Conservation (phyloP, 2,329 filamentous ascomycete genomes). For the Alternaria brassicae region DNA sequence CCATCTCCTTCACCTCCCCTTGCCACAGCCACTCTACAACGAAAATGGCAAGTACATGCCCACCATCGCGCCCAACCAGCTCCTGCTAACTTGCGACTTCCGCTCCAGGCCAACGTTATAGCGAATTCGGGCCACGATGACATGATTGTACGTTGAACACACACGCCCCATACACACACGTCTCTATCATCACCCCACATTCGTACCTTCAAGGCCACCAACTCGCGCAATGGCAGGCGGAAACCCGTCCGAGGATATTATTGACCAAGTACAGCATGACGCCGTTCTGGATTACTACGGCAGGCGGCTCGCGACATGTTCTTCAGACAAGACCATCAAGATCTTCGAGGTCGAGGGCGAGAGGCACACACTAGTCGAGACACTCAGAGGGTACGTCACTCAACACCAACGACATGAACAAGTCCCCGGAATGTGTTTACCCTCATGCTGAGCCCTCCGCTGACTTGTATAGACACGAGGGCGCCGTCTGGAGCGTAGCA, state of each 20-base stretch:
- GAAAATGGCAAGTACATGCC: constrained; percentile 37
- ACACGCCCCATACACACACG: constrained; percentile 3
- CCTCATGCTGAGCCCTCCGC: neutral
- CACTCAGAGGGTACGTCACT: constrained; percentile 82
- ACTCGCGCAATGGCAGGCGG: constrained; percentile 19
- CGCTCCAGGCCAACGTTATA: constrained; percentile 74
- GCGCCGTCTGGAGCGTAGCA: constrained; percentile 95
- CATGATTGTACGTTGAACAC: constrained; percentile 84
- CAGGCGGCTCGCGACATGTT: constrained; percentile 93
- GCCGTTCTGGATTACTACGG: constrained; percentile 99
- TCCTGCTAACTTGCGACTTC: constrained; percentile 40
- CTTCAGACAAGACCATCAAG: constrained; percentile 98
- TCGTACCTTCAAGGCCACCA: constrained; percentile 1
- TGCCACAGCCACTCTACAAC: constrained; percentile 14
- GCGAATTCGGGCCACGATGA: constrained; percentile 93
- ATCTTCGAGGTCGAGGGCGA: constrained; percentile 98
- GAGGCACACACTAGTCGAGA: constrained; percentile 86
- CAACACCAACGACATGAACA: neutral
- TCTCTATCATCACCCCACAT: neutral
- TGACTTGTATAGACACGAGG: constrained; percentile 77
- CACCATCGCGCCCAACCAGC: constrained; percentile 27
- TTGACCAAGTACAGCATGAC: constrained; percentile 74
- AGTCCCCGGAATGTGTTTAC: neutral
- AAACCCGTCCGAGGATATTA: constrained; percentile 39
- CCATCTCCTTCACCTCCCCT: neutral